phyloP scores from a whole-genome alignment of 2,329 filamentous ascomycete genomes.

The Niveomyces coronatus region DNA sequence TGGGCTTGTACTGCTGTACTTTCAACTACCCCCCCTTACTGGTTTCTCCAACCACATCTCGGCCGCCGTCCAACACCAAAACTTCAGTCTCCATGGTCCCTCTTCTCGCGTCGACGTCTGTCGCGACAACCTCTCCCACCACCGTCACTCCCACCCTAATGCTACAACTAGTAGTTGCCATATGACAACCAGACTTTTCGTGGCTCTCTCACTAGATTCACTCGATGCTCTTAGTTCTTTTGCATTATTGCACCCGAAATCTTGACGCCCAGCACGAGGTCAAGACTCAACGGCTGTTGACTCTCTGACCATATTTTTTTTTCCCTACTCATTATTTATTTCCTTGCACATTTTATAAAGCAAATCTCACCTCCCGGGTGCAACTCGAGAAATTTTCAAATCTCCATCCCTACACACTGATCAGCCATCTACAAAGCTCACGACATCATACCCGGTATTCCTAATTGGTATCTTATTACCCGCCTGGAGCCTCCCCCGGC shows the following conservation, averaged over 20 bases:
- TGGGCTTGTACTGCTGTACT: too few species aligned
- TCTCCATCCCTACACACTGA: too few species aligned
- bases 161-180: too few species aligned
- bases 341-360: neutral
- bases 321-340: neutral
- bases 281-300: slow-evolving; percentile 1
- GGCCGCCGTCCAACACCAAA: neutral
- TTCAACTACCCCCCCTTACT: too few species aligned
- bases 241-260: too few species aligned
- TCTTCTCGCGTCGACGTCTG: slow-evolving; percentile 3
- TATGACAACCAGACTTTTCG: too few species aligned
- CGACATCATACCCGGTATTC: neutral
- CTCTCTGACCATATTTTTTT: neutral
- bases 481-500: slow-evolving; percentile 4
- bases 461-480: slow-evolving; percentile 9
- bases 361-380: too few species aligned
- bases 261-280: too few species aligned
- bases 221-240: too few species aligned
- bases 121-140: slow-evolving; percentile 2
- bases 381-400: neutral
- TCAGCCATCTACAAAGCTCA: neutral
- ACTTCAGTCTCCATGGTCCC: slow-evolving; percentile 7
- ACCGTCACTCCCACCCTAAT: neutral
- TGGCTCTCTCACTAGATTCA: too few species aligned
- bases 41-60: too few species aligned